Base-by-base conservation (phyloP, 139 green algal genomes). In the Raphidocelis subcapitata region DNA sequence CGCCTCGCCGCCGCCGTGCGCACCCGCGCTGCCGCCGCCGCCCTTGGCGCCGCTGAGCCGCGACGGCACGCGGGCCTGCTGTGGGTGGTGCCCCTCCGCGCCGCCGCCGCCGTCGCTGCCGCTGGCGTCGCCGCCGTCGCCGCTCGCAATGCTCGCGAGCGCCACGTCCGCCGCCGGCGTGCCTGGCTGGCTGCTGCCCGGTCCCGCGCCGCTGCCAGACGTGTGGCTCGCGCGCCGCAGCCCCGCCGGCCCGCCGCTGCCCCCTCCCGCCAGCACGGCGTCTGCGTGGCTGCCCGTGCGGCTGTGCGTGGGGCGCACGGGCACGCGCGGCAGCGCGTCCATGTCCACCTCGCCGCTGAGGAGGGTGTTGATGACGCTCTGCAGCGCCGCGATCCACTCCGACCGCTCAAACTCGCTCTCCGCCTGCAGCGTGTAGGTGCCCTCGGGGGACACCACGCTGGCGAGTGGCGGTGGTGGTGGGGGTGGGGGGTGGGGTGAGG, bases 331-430 rank as follows among this genome's bases (percentile, higher is more conserved):
- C n/a, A 85, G 61, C 5, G 46, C 47, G 26, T 52, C 54, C 3
- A 68, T 32, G n/a, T 76, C 71, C 20, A 84, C 31, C 1, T 57
- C 65, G 29, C 80, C 67, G n/a, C 80, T 85, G 36, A 91, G 76
- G 66, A 91, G 62, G 57, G 71, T 82, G 28, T 79, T 75, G 44
- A 88, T 91, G 23, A 87, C 84, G 14, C 65, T 77, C 76, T 90
- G 84, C 21, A 96, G 86, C 3, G 82, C 81, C 49, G 92, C 82
- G 63, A 97, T 91, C 93, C 93, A 97, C 37, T 90, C 81, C 4
- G 63, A 46, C 18, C 82, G 75, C n/a, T 97, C 93, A 49, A 83
- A 29, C 32, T 92, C 87, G 55, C 82, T 92, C 70, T 96, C 88
- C 23, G 91, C 93, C 74, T 97, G 91, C 57, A 97, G 79, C 5